Percentiles rank a stretch among this genome's conserved stretches.
Conservation (phyloP, 257 asterid genomes). For the Fraxinus quadrangulata region DNA sequence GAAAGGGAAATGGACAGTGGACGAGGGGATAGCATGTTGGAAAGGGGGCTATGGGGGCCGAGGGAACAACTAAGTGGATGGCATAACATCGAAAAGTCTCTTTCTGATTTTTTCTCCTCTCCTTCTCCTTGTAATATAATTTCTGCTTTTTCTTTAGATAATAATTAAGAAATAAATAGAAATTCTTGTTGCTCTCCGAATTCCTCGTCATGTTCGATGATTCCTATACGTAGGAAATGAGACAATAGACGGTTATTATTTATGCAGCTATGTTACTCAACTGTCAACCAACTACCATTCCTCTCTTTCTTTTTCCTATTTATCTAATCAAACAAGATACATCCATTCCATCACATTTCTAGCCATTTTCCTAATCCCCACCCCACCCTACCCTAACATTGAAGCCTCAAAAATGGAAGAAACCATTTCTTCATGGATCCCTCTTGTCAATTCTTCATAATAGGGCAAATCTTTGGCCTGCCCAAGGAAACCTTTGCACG, state of each 20-base stretch:
- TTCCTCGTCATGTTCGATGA: not conserved
- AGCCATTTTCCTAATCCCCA: not conserved
- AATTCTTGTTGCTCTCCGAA: not conserved
- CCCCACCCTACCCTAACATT: too few species aligned
- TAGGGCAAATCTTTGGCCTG: not conserved
- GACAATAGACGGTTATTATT: not conserved
- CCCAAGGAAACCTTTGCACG: not conserved
- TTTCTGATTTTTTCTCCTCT: not conserved
- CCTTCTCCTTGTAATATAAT: not conserved
- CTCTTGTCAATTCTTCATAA: not conserved
- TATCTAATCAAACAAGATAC: not conserved
- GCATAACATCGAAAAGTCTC: not conserved
- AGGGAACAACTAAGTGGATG: not conserved
- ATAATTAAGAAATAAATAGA: not conserved
- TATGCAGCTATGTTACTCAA: not conserved
- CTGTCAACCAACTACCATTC: not conserved
- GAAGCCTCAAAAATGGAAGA: not conserved
- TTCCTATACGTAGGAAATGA: slow-evolving; percentile 13
- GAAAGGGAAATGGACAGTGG: too few species aligned
- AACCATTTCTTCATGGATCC: not conserved
- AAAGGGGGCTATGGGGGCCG: too few species aligned
- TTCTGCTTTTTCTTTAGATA: too few species aligned
- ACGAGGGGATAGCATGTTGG: too few species aligned
- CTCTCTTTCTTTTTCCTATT: slow-evolving; percentile 8
- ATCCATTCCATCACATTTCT: not conserved